Percentiles rank a stretch among this genome's conserved stretches.
phyloP scores from a whole-genome alignment of 1,139 yeast species.

The Blastobotrys raffinosifermentans region DNA sequence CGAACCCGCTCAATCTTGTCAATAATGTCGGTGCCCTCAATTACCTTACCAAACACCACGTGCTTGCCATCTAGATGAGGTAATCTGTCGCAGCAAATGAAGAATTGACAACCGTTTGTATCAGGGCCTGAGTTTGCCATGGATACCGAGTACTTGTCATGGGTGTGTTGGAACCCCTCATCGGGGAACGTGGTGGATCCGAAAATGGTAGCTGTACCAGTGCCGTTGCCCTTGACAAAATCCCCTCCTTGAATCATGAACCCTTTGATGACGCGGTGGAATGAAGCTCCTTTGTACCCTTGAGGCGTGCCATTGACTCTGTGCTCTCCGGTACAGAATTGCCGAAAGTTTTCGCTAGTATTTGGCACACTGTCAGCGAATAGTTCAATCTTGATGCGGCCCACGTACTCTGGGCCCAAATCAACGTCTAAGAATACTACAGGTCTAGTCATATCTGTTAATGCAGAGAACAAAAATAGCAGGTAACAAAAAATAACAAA shows the following conservation, averaged over 20 bases:
- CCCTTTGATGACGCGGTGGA: conserved; percentile 73
- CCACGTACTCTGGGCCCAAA: conserved; percentile 28
- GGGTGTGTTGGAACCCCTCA: conserved; percentile 53
- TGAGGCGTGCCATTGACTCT: conserved; percentile 42
- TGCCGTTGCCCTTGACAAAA: conserved; percentile 41
- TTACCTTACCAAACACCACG: conserved; percentile 37
- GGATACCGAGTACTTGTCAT: conserved; percentile 37
- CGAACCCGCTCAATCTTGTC: conserved; percentile 64
- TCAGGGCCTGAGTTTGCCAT: conserved; percentile 44
- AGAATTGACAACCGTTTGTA: conserved; percentile 40
- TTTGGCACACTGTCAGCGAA: conserved; percentile 39
- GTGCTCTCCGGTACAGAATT: conserved; percentile 51
- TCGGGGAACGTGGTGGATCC: conserved; percentile 74
- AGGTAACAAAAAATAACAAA: no score
- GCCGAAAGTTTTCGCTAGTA: conserved; percentile 51
- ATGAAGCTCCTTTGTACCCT: conserved; percentile 64
- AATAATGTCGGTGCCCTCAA: conserved; percentile 57
- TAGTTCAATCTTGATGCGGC: conserved; percentile 44
- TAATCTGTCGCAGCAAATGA: conserved; percentile 30
- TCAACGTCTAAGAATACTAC: conserved; percentile 20
- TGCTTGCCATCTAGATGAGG: conserved; percentile 36
- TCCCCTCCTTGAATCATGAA: conserved; percentile 61
- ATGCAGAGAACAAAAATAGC: no score
- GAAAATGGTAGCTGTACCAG: conserved; percentile 39
- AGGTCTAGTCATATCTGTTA: conserved; percentile 1